These are phyloP conservation scores for Claviceps sp. DNA, from an alignment of 2,329 filamentous ascomycete species.

Conservation along the genomic window DNA sequence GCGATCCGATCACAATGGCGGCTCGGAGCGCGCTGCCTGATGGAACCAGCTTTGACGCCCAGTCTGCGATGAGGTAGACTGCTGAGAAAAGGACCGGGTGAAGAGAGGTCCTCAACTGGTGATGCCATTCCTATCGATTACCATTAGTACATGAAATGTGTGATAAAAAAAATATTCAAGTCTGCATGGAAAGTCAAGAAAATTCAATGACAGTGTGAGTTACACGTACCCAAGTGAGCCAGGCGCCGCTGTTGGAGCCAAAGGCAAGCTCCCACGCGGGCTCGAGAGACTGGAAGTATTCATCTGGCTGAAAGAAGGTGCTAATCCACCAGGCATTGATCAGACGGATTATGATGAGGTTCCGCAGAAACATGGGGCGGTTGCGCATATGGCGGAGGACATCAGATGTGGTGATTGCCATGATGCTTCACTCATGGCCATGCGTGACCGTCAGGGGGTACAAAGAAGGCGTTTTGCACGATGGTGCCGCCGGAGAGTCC, in stretches of 20 bases:
- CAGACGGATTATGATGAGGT: slow-evolving; percentile 56
- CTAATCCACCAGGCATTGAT: slow-evolving; percentile 64
- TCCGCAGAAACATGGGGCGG: slow-evolving; percentile 16
- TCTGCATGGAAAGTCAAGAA: neutral
- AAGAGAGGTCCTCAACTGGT: slow-evolving; percentile 76
- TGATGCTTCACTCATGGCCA: slow-evolving; percentile 6
- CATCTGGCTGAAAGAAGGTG: slow-evolving; percentile 97
- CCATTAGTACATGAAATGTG: neutral
- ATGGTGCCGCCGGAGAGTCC: too few relatives aligned
- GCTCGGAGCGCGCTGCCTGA: slow-evolving; percentile 44
- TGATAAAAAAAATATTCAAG: too few relatives aligned
- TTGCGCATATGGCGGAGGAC: slow-evolving; percentile 8
- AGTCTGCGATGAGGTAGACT: slow-evolving; percentile 52
- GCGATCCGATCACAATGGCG: slow-evolving; percentile 55
- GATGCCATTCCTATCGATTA: slow-evolving; percentile 73
- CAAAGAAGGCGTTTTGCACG: too few relatives aligned
- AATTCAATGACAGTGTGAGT: neutral
- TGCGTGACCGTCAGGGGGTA: neutral
- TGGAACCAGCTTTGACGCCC: slow-evolving; percentile 39
- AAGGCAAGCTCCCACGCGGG: slow-evolving; percentile 87
- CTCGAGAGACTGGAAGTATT: slow-evolving; percentile 92
- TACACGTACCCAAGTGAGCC: slow-evolving; percentile 80
- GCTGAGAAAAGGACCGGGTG: slow-evolving; percentile 79
- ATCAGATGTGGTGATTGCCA: slow-evolving; percentile 9
- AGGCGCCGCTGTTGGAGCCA: slow-evolving; percentile 63